Conservation (phyloP, 164 flowering plant species). For the Hamamelis virginiana region DNA sequence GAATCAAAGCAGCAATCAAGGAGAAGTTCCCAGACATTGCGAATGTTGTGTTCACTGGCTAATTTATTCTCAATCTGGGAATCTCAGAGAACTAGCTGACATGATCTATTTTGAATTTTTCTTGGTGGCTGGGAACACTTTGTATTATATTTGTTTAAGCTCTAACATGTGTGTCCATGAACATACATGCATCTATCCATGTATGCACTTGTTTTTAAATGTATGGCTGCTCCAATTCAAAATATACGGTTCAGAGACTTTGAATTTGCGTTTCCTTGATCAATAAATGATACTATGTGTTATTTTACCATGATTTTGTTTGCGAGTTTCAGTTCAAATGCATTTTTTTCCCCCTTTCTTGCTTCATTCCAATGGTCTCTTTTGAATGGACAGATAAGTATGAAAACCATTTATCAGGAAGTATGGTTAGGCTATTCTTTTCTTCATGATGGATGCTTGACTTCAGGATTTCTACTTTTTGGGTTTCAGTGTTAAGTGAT, state of each 20-base stretch:
- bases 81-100: not conserved
- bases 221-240: too few relatives aligned
- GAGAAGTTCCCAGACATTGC: constrained; percentile 85
- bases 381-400: not conserved
- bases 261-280: too few relatives aligned
- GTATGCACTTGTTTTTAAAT: too few relatives aligned
- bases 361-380: not conserved
- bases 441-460: not conserved
- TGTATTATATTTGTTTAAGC: not conserved
- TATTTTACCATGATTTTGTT: too few relatives aligned
- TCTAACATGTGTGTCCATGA: not conserved
- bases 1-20: constrained; percentile 92
- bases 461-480: not conserved
- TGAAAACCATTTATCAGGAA: not conserved
- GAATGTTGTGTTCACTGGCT: constrained; percentile 55
- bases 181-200: too few relatives aligned
- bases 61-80: constrained; percentile 14
- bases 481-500: too few relatives aligned
- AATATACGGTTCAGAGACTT: too few relatives aligned
- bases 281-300: too few relatives aligned
- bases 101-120: not conserved
- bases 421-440: not conserved
- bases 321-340: not conserved
- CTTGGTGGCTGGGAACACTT: not conserved
- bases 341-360: not conserved